Conservation (phyloP, 1,284 basidiomycete species). For the Trichosporon sp. region DNA sequence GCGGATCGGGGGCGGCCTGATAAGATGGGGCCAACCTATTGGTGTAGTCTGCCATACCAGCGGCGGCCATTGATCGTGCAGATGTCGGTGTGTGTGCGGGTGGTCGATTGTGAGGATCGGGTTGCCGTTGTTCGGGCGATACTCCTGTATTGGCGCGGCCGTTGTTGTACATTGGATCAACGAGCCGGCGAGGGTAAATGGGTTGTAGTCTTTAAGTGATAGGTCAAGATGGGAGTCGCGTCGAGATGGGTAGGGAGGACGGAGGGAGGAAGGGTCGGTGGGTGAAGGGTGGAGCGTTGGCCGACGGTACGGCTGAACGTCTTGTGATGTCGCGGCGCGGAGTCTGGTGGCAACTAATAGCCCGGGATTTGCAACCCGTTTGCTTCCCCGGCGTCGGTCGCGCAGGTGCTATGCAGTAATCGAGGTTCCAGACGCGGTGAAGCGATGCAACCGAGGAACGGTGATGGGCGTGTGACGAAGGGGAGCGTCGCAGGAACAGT, state of each 20-base stretch:
- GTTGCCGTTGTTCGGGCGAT: slow-evolving; percentile 15
- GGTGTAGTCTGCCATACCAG: slow-evolving; percentile 18
- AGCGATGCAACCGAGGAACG: not conserved
- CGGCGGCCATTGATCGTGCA: slow-evolving; percentile 13
- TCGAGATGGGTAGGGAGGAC: not conserved
- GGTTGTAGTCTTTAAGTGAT: not conserved
- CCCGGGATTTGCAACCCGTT: not conserved
- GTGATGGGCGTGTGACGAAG: not conserved
- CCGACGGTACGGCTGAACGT: slow-evolving; percentile 5
- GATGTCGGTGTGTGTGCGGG: slow-evolving; percentile 5
- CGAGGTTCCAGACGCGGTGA: not conserved
- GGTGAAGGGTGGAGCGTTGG: slow-evolving; percentile 13
- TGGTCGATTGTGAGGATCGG: slow-evolving; percentile 6
- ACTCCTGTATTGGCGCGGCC: slow-evolving; percentile 3
- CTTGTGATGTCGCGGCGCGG: slow-evolving; percentile 5
- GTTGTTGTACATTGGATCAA: slow-evolving; percentile 19
- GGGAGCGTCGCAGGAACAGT: not conserved
- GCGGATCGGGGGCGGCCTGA: slow-evolving; percentile 15
- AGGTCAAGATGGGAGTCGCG: not conserved
- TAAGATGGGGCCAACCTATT: slow-evolving; percentile 16
- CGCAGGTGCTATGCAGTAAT: not conserved
- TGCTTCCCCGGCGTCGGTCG: not conserved
- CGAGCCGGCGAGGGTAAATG: slow-evolving; percentile 1
- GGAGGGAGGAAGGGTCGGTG: not conserved
- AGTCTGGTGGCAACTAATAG: slow-evolving; percentile 1